Evolutionary conservation across 1,284 basidiomycete genomes (phyloP), one percentile per base, ranked within the genome.

Genomic region (Puccinia hordei): DNA sequence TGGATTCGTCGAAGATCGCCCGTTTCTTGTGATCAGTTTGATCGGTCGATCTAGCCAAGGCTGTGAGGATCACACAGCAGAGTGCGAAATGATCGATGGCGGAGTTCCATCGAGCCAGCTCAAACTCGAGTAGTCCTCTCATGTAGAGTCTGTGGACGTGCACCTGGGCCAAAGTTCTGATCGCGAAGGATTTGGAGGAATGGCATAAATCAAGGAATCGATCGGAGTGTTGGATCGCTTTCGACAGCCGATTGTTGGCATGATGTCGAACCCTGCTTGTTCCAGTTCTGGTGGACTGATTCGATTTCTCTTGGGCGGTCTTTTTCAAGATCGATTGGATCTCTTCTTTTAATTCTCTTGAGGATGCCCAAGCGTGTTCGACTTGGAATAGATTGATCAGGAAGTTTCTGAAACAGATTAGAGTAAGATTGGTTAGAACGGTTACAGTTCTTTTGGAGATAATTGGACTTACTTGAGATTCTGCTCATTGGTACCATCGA

Each of bases 351-450:
- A 77, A 41, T 46, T 77, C 75, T 69, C 65, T 55, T 41, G 65
- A 77, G 4, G 63, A 51, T 68, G 75, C 65, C 75, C 75, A 77
- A 44, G 61, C 51, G 10, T 65, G 55, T 57, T 77, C 75, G 30
- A 65, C 61, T 57, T 77, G 61, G 35, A 77, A 77, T 41, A 77
- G n/a, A 38, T 53, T 24, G 53, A 77, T 65, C 30, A 75, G 65
- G 44, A 75, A 30, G 24, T 46, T 9, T 75, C 73, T 63, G 61
- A 46, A 75, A 33, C 27, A 13, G 5, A 73, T 30, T 2, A 15
- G 12, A 30, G 49, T 30, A 15, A 13, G 35, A 69, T 2, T 2
- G 17, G 13, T 27, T 41, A 41, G n/a, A 22, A 24, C 3, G 13
- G 22, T 33, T 44, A 13, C 6, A 24, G 22, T 22, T 49, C 22